These are phyloP conservation scores for Hypocrella siamensis DNA, from an alignment of 2,329 filamentous ascomycete species.

Conservation along the genomic window DNA sequence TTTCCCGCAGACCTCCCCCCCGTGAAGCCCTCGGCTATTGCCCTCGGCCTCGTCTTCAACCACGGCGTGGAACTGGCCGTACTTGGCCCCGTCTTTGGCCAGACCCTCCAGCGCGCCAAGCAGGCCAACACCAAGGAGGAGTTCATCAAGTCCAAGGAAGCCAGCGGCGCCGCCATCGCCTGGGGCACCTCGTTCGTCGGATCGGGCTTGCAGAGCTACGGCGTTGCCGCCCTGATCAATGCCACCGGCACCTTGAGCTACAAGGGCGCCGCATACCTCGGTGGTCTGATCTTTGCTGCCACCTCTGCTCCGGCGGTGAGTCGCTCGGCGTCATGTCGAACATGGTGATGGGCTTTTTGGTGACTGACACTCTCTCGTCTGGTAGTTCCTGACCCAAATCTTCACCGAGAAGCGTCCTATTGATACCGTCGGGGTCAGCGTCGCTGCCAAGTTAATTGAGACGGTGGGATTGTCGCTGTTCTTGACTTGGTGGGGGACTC, in stretches of 20 bases:
- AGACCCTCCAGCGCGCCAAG: slow-evolving; percentile 88
- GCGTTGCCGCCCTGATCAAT: slow-evolving; percentile 81
- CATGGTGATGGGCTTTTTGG: not conserved
- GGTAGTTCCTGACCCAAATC: slow-evolving; percentile 73
- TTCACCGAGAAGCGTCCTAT: slow-evolving; percentile 83
- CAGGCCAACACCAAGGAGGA: slow-evolving; percentile 88
- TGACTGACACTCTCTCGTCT: slow-evolving; percentile 8
- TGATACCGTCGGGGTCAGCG: slow-evolving; percentile 77
- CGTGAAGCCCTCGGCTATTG: slow-evolving; percentile 96
- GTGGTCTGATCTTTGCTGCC: slow-evolving; percentile 79
- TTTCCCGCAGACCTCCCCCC: slow-evolving; percentile 37
- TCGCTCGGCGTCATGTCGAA: not conserved
- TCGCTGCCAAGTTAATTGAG: slow-evolving; percentile 75
- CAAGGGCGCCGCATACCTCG: slow-evolving; percentile 93
- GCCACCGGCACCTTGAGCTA: slow-evolving; percentile 89
- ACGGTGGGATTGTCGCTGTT: slow-evolving; percentile 83
- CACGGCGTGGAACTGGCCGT: slow-evolving; percentile 81
- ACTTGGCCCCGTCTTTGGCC: slow-evolving; percentile 78
- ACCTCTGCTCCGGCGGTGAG: slow-evolving; percentile 73
- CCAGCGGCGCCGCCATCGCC: slow-evolving; percentile 69
- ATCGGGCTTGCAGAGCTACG: slow-evolving; percentile 78
- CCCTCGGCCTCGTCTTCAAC: slow-evolving; percentile 90
- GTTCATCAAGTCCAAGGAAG: slow-evolving; percentile 88
- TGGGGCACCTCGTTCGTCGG: slow-evolving; percentile 86
- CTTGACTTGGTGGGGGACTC: slow-evolving; percentile 95